Evolutionary conservation across 2,329 filamentous ascomycete species (phyloP).

Genomic region (Cylindrodendrum hubeiense): DNA sequence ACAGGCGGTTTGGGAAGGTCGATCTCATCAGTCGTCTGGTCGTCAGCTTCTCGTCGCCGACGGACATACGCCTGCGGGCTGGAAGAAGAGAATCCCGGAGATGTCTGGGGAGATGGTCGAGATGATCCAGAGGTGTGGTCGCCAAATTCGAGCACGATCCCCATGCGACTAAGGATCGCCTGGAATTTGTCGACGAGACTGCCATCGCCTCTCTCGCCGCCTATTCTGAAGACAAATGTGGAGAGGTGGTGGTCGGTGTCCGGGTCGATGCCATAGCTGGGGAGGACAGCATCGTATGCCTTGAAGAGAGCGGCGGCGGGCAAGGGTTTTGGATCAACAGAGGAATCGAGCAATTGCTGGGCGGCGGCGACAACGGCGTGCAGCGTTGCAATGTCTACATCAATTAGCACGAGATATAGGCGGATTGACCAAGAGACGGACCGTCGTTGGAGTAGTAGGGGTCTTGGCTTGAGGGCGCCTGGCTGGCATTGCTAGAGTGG

Average conservation of each 20-base stretch:
- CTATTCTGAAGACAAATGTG: constrained; percentile 83
- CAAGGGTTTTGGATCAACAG: constrained; percentile 71
- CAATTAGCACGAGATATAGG: constrained; percentile 25
- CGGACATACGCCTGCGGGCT: constrained; percentile 31
- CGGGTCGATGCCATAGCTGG: constrained; percentile 75
- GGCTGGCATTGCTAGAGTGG: constrained; percentile 44
- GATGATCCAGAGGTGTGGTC: constrained; percentile 46
- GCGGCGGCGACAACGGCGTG: constrained; percentile 82
- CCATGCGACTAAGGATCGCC: constrained; percentile 74
- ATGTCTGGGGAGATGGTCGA: constrained; percentile 39
- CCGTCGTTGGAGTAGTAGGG: constrained; percentile 73
- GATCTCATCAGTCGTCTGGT: constrained; percentile 12
- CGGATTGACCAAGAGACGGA: constrained; percentile 43
- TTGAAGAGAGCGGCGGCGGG: constrained; percentile 84
- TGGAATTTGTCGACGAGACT: constrained; percentile 78
- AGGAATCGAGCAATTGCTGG: constrained; percentile 70
- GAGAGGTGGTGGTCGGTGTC: constrained; percentile 82
- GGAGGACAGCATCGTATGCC: constrained; percentile 84
- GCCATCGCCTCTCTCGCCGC: constrained; percentile 69
- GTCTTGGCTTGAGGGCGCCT: constrained; percentile 45
- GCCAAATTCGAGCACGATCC: constrained; percentile 77
- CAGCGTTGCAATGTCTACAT: constrained; percentile 81
- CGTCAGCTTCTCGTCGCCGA: constrained; percentile 10
- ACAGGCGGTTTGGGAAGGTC: constrained; percentile 14
- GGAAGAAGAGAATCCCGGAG: constrained; percentile 37